These are phyloP conservation scores for Spinellus fusiger DNA, from an alignment of 192 early-diverging fungal genomes.

Conservation along the genomic window DNA sequence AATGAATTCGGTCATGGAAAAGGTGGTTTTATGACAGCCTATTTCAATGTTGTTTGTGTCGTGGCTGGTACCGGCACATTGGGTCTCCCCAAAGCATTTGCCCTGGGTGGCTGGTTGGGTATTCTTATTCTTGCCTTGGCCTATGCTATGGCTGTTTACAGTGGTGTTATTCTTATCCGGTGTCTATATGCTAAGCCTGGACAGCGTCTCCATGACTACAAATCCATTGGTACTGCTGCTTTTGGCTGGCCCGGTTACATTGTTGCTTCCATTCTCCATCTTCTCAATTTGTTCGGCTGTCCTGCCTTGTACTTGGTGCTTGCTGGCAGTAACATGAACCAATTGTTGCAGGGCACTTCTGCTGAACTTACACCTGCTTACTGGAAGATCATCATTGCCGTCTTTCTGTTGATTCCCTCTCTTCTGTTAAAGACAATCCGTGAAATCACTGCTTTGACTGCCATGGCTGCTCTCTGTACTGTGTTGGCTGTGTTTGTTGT, in stretches of 20 bases:
- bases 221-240: conserved; percentile 67
- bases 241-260: conserved; percentile 65
- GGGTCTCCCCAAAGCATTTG: conserved; percentile 80
- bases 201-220: conserved; percentile 45
- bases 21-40: conserved; percentile 20
- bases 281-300: conserved; percentile 63
- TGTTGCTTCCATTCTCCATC: conserved; percentile 56
- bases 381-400: conserved; percentile 63
- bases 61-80: conserved; percentile 80
- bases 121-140: conserved; percentile 62
- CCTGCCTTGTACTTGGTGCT: conserved; percentile 69
- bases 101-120: conserved; percentile 71
- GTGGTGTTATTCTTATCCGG: conserved; percentile 66
- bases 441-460: conserved; percentile 69
- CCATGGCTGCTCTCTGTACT: conserved; percentile 74
- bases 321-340: conserved; percentile 63
- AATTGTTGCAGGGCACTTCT: conserved; percentile 41
- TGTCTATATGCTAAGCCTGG: conserved; percentile 68
- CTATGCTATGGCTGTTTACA: conserved; percentile 63
- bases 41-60: conserved; percentile 32
- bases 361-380: conserved; percentile 22
- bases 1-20: conserved; percentile 17
- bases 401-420: conserved; percentile 63
- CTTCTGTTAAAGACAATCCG: conserved; percentile 68
- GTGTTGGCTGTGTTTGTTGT: conserved; percentile 69